Conservation (phyloP, 192 early-diverging fungal species). For the Dissophora globulifera region DNA sequence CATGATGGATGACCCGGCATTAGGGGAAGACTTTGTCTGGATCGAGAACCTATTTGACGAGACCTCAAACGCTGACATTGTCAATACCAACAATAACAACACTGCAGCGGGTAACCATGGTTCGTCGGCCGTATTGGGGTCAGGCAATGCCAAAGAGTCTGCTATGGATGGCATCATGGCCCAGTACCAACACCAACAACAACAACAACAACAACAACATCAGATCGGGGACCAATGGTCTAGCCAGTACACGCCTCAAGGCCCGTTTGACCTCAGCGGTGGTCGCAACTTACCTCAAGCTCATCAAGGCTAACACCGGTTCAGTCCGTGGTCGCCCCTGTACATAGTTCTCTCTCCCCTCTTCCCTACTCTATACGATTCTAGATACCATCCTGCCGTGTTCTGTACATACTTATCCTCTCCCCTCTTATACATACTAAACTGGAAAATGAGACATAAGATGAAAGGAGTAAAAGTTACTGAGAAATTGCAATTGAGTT, state of each 20-base stretch:
- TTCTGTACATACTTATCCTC: constrained; percentile 3
- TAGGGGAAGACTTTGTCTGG: constrained; percentile 49
- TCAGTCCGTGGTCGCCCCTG: not conserved
- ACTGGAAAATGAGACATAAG: too few species aligned
- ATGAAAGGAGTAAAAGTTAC: too few species aligned
- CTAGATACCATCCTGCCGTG: not conserved
- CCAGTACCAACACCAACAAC: not conserved
- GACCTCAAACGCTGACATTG: not conserved
- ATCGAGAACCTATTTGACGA: constrained; percentile 49
- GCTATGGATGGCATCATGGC: constrained; percentile 3
- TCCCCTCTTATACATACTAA: too few species aligned
- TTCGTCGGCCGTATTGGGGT: too few species aligned
- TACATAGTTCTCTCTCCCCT: not conserved
- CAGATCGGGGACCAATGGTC: constrained; percentile 21
- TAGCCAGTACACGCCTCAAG: constrained; percentile 21
- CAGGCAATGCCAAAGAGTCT: not conserved
- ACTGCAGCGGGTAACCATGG: too few species aligned
- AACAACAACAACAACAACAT: not conserved
- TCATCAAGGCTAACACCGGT: too few species aligned
- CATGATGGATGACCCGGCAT: constrained; percentile 38
- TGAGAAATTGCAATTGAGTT: too few species aligned
- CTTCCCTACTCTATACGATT: too few species aligned
- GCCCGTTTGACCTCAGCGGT: not conserved
- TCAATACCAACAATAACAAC: not conserved
- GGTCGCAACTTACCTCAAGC: too few species aligned